Conservation (phyloP, 2,329 filamentous ascomycete species). For the Monilinia laxa region DNA sequence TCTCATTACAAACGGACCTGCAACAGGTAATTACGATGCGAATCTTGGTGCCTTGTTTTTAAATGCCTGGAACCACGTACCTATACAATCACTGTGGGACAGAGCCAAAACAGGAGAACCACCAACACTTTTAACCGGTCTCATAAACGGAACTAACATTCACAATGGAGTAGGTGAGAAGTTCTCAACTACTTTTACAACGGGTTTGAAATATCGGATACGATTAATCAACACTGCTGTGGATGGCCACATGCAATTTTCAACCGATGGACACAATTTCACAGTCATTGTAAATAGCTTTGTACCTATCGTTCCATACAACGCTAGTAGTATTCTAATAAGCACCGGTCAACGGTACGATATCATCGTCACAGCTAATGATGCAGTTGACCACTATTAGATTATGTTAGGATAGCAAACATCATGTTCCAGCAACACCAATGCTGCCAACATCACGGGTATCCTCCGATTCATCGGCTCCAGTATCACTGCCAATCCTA, state of each 20-base stretch:
- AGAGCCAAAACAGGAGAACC: background rate
- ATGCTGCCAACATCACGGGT: slow-evolving; percentile 48
- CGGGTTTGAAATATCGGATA: slow-evolving; percentile 45
- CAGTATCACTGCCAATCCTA: slow-evolving; percentile 39
- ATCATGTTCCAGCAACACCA: slow-evolving; percentile 56
- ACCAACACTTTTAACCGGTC: slow-evolving; percentile 45
- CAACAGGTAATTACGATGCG: slow-evolving; percentile 34
- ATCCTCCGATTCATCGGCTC: slow-evolving; percentile 44
- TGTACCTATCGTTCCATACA: slow-evolving; percentile 55
- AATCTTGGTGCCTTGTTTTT: slow-evolving; percentile 24
- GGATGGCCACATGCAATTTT: slow-evolving; percentile 46
- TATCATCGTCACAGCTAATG: slow-evolving; percentile 52
- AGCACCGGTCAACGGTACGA: slow-evolving; percentile 52
- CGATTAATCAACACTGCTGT: slow-evolving; percentile 48
- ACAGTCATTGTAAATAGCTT: slow-evolving; percentile 58
- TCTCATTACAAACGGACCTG: slow-evolving; percentile 30
- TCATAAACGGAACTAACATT: slow-evolving; percentile 47
- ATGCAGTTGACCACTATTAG: slow-evolving; percentile 57
- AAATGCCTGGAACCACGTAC: slow-evolving; percentile 32
- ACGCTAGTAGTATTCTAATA: slow-evolving; percentile 46
- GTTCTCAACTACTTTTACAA: slow-evolving; percentile 12
- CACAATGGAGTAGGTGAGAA: slow-evolving; percentile 27
- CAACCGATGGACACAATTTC: slow-evolving; percentile 55
- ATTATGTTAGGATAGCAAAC: slow-evolving; percentile 49
- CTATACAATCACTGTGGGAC: slow-evolving; percentile 43